Percentiles rank a stretch among this genome's conserved stretches.
These are phyloP conservation scores for Neurospora sp. DNA, from an alignment of 495 filamentous ascomycete species.

Conservation along the genomic window DNA sequence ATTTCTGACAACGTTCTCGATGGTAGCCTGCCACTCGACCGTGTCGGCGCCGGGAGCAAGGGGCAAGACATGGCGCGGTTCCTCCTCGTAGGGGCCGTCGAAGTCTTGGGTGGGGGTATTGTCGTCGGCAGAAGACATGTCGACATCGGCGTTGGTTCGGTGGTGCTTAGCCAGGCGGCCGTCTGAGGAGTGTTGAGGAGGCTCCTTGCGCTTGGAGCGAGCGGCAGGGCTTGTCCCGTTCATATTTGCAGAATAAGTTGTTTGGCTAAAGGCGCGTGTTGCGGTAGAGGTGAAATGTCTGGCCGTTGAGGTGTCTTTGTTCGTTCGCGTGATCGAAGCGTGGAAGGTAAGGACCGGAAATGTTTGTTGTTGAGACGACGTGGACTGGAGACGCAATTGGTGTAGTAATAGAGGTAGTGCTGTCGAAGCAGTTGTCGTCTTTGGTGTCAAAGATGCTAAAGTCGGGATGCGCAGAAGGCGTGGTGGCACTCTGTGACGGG, in stretches of 20 bases:
- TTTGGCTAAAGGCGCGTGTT: not conserved
- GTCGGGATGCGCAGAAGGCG: not conserved
- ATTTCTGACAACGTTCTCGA: slow-evolving; percentile 82
- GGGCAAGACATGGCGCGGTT: slow-evolving; percentile 26
- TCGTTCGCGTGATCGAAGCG: not conserved
- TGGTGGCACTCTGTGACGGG: not conserved
- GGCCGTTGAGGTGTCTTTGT: not conserved
- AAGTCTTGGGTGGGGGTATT: slow-evolving; percentile 37
- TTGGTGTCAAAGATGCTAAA: not conserved
- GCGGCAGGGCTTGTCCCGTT: slow-evolving; percentile 27
- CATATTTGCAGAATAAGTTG: slow-evolving; percentile 19
- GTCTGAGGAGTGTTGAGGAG: slow-evolving; percentile 23
- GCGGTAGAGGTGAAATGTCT: not conserved
- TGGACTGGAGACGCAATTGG: not conserved
- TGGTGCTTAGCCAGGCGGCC: slow-evolving; percentile 41
- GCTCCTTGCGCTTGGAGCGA: slow-evolving; percentile 42
- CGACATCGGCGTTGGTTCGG: slow-evolving; percentile 31
- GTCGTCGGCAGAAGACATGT: slow-evolving; percentile 32
- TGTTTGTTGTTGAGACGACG: not conserved
- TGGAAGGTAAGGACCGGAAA: not conserved
- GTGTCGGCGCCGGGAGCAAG: slow-evolving; percentile 58
- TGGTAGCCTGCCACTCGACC: slow-evolving; percentile 93
- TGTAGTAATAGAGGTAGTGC: not conserved
- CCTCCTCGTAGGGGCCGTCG: slow-evolving; percentile 27
- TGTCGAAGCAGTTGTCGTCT: not conserved